Evolutionary conservation across 495 filamentous ascomycete species (phyloP), one percentile per base, ranked within the genome.

Genomic region (Penicillium ochrochloron): DNA sequence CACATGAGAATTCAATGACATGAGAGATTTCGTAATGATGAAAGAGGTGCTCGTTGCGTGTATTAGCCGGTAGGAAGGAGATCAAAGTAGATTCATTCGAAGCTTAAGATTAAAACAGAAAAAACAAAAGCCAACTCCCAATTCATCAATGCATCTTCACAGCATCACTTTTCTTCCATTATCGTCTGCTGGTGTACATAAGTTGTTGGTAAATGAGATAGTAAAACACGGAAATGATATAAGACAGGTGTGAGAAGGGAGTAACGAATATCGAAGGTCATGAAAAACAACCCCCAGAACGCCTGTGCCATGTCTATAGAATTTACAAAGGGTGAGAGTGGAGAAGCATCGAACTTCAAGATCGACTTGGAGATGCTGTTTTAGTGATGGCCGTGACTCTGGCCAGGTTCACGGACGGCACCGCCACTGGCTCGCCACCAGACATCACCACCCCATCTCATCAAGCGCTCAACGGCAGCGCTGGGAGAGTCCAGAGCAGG

Each of bases 361-460:
- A 50, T 23, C 42, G 35, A 35, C 33, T 35, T 37, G 35, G 27
- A 31, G 19, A 33, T 5, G 11, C 7, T 33, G 50, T 17, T 52
- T 71, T 46, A 70, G 33, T 60, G 68, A n/a, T 53, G 21, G 9
- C 51, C 51, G 48, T 41, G 55, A n/a, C 77, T 19, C 35, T 58
- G 33, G 44, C 56, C 66, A 77, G 61, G 27, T 66, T 75, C 64
- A 37, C 90, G 83, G 10, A 78, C 83, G 31, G 82, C 77, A n/a
- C 81, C 89, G 4, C 95, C 95, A 63, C 88, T 92, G 10, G 94
- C 95, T 66, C 85, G 85, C 84, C 89, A 95, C 95, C 95, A 99
- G 5, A 96, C 87, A 79, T 97, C 92, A 15, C 91, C 91, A 57
- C 92, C 90, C 95, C 96, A 98, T 70, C 93, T 79, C 75, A 96